A percentile compares a stretch with the other conserved stretches of the same genome.
Conservation (phyloP, 805 yeast genomes). For the Clavispora asparagi region DNA sequence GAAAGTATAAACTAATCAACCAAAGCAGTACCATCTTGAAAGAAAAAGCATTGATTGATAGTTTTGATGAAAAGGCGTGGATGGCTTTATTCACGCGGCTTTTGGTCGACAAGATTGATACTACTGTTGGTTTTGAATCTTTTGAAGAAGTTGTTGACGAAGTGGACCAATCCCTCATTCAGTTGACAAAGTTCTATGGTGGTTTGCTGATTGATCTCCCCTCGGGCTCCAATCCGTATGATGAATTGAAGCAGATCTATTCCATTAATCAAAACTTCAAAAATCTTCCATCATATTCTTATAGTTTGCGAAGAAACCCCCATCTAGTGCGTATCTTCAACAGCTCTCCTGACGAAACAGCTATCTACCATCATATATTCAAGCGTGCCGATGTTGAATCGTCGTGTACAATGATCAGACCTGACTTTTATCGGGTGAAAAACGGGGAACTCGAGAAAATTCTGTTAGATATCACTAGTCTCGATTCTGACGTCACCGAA, state of each 20-base stretch:
- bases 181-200: conserved; percentile 25
- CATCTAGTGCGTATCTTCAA: conserved; percentile 35
- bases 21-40: conserved; percentile 19
- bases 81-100: conserved; percentile 26
- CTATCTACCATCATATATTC: conserved; percentile 32
- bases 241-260: conserved; percentile 12
- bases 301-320: conserved; percentile 31
- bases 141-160: conserved; percentile 23
- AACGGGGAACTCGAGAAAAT: background rate
- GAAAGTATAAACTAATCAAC: conserved; percentile 11
- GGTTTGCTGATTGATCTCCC: conserved; percentile 10
- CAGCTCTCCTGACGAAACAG: conserved; percentile 44
- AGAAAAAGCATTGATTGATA: conserved; percentile 20
- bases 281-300: conserved; percentile 26
- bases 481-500: conserved; percentile 1
- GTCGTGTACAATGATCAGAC: conserved; percentile 24
- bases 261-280: conserved; percentile 23
- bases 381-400: conserved; percentile 12
- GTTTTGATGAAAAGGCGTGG: conserved; percentile 32
- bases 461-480: conserved; percentile 17
- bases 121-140: conserved; percentile 27
- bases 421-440: conserved; percentile 19
- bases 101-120: conserved; percentile 30
- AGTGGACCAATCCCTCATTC: conserved; percentile 23
- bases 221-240: conserved; percentile 20